Percentiles rank a stretch among this genome's conserved stretches.
These are phyloP conservation scores for Entomortierella chlamydospora DNA, from an alignment of 192 early-diverging fungal genomes.

Conservation along the genomic window DNA sequence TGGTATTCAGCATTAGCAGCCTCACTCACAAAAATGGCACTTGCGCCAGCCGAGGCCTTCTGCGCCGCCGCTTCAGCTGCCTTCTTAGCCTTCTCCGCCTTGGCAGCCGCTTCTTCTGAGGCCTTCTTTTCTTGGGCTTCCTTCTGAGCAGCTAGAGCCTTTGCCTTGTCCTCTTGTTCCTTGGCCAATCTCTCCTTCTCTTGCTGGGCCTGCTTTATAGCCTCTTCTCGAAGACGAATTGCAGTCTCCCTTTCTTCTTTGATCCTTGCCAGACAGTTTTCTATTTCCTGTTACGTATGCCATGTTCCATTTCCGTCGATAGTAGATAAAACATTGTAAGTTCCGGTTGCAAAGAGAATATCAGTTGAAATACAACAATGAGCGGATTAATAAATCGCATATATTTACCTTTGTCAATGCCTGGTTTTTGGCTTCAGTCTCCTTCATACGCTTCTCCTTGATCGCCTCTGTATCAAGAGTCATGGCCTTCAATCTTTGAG, in stretches of 20 bases:
- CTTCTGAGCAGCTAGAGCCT: conserved; percentile 24
- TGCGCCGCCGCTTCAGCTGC: conserved; percentile 25
- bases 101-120: conserved; percentile 15
- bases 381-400: background rate
- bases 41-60: conserved; percentile 24
- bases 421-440: conserved; percentile 32
- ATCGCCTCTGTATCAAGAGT: conserved; percentile 21
- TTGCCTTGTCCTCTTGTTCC: conserved; percentile 32
- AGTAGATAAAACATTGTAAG: background rate
- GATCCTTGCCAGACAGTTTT: conserved; percentile 14
- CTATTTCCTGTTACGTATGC: conserved; percentile 14
- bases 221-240: conserved; percentile 26
- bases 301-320: background rate
- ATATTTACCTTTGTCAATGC: conserved; percentile 7
- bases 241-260: conserved; percentile 43
- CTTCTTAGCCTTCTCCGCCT: conserved; percentile 28
- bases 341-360: background rate
- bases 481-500: conserved; percentile 14
- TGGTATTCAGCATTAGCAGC: conserved; percentile 42
- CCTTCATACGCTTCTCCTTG: conserved; percentile 32
- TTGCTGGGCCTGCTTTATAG: conserved; percentile 1
- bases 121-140: conserved; percentile 26
- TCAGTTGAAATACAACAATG: background rate
- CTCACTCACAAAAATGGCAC: conserved; percentile 9
- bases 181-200: conserved; percentile 40